Conservation (phyloP, 192 early-diverging fungal species). For the Mortierella hygrophila region DNA sequence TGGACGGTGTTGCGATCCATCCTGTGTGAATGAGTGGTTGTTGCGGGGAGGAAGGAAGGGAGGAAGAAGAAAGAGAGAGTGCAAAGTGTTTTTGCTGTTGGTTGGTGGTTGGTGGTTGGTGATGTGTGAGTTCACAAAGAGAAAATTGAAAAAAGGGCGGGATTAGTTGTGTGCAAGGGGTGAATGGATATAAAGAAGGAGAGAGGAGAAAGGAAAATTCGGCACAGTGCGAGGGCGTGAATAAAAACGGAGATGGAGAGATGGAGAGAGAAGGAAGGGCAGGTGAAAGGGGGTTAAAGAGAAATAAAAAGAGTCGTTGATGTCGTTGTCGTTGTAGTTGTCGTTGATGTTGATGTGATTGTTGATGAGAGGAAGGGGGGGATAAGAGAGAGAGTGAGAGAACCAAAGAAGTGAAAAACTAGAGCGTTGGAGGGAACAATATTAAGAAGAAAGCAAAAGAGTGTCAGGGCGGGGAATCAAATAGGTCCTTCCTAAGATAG, state of each 20-base stretch:
- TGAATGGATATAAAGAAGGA: background rate
- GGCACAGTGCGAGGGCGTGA: too few relatives aligned
- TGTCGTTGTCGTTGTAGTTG: too few relatives aligned
- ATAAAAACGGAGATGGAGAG: background rate
- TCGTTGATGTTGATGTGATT: too few relatives aligned
- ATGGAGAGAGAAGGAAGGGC: background rate
- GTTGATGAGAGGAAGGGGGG: too few relatives aligned
- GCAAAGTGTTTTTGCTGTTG: background rate
- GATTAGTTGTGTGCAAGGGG: background rate
- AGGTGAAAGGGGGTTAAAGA: background rate
- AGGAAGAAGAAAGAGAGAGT: background rate
- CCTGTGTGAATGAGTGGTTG: slow-evolving; percentile 7
- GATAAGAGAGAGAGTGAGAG: too few relatives aligned
- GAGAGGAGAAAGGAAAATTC: too few relatives aligned
- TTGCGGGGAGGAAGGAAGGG: background rate
- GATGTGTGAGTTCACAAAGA: background rate
- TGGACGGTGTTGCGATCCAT: slow-evolving; percentile 70
- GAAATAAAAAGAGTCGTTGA: background rate
- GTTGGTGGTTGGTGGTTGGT: background rate
- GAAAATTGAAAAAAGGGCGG: background rate
- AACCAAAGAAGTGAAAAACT: too few relatives aligned
- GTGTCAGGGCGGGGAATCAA: too few relatives aligned
- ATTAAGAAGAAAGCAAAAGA: too few relatives aligned
- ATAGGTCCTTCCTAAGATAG: too few relatives aligned
- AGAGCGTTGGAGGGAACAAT: too few relatives aligned